Base-by-base conservation (phyloP, 1,284 basidiomycete species). In the Cyathus olla region DNA sequence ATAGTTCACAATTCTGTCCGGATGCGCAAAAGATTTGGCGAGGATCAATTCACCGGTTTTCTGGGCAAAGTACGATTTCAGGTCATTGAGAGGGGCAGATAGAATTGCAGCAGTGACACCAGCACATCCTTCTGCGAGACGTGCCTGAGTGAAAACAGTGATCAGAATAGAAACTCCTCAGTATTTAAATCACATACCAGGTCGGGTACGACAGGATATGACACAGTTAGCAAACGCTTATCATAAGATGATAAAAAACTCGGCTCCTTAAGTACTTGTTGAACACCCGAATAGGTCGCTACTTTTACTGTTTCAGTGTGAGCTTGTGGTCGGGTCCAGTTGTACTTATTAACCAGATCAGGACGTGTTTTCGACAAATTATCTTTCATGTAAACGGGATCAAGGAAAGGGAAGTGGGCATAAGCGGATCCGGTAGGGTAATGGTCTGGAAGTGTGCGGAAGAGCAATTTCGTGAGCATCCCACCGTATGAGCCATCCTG, bases 401-500 rank as follows among this genome's bases (percentile, higher is more conserved):
- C 84, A 62, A 89, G 69, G 79, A 91, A 89, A 3, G 90, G 90
- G 79, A 91, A 90, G 67, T 87, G 87, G 4, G 88, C 90, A 61
- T 90, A 88, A 0, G 83, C 81, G 5, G 87, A 90, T 9, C 80
- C 75, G 27, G 81, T 75, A 27, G 88, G 86, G 72, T 92, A 95
- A 66, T 90, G 83, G 21, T 86, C 76, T 0, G 93, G 93, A 21
- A 96, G 78, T 27, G 88, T 88, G 46, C 87, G 83, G 80, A 90
- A 88, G 57, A 96, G 83, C 29, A 96, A 81, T 66, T 86, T 90
- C n/a, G 86, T 88, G 59, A 94, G 82, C 73, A 91, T 83, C 19
- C 90, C 92, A 37, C 92, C 92, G 63, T 84, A 91, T 0, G 92
- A 89, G 31, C 92, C 90, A 65, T 94, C 90, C 49, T 84, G 72